Evolutionary conservation across 176 grass and related monocot species (phyloP).

Genomic region (Ensete ventricosum): DNA sequence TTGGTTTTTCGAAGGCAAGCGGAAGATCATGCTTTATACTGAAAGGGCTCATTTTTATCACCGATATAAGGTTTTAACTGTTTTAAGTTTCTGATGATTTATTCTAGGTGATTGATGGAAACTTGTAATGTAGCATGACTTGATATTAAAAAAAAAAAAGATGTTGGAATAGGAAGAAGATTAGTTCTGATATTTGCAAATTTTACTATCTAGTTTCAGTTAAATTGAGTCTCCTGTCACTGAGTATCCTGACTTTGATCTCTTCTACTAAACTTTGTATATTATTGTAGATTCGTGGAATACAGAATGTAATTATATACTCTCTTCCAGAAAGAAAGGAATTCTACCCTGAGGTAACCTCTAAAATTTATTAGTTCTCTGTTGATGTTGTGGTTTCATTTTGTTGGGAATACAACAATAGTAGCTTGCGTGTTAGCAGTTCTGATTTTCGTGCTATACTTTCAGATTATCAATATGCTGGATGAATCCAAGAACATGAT

Average conservation of each 20-base stretch:
- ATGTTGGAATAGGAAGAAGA: no score
- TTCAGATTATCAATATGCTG: constrained; percentile 88
- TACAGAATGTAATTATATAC: constrained; percentile 69
- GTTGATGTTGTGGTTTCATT: constrained; percentile 1
- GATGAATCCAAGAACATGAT: constrained; percentile 44
- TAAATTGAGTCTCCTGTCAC: neutral
- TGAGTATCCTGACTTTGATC: neutral
- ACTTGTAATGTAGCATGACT: neutral
- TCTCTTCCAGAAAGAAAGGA: constrained; percentile 79
- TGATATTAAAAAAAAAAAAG: no score
- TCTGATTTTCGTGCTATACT: constrained; percentile 14
- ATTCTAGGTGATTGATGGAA: neutral
- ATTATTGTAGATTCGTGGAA: constrained; percentile 65
- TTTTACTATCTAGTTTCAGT: neutral
- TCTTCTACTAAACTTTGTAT: constrained; percentile 1
- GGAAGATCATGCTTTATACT: constrained; percentile 91
- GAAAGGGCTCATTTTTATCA: constrained; percentile 98
- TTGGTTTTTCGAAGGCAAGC: constrained; percentile 92
- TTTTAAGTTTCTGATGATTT: neutral
- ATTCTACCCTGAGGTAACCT: constrained; percentile 79
- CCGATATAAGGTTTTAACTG: constrained; percentile 66
- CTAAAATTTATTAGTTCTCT: neutral
- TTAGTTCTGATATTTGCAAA: neutral
- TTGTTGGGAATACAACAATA: neutral
- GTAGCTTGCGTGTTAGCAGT: neutral